These are phyloP conservation scores for Pseudopediastrum boryanum DNA, from an alignment of 139 green algal species.

Conservation along the genomic window DNA sequence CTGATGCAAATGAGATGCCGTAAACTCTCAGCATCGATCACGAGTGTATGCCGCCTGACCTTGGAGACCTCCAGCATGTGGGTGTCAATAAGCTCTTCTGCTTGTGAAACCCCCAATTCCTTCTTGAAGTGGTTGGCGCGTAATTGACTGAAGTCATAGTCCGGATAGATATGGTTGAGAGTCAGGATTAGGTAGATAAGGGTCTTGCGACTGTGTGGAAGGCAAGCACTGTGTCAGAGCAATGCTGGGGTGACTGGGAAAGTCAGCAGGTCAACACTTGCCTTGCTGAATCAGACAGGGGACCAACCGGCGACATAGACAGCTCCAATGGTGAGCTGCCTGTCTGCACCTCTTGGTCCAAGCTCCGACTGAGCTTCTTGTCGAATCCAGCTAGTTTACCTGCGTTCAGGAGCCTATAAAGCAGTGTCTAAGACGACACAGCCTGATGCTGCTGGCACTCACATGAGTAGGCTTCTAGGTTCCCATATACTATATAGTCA, in stretches of 20 bases:
- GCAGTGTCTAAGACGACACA: too few species aligned
- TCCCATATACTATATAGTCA: conserved; percentile 86
- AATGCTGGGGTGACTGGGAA: not conserved
- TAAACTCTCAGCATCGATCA: too few species aligned
- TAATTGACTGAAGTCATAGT: conserved; percentile 95
- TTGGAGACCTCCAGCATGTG: conserved; percentile 88
- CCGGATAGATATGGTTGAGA: conserved; percentile 97
- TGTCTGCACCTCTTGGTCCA: conserved; percentile 90
- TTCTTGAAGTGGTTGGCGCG: conserved; percentile 95
- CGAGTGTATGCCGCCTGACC: conserved; percentile 35
- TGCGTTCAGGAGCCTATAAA: conserved; percentile 55
- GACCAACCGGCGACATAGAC: conserved; percentile 88
- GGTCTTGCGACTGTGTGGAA: conserved; percentile 84
- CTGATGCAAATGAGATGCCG: too few species aligned
- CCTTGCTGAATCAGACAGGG: conserved; percentile 77
- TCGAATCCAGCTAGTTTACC: conserved; percentile 96
- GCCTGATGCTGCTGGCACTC: conserved; percentile 36
- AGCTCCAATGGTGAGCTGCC: conserved; percentile 72
- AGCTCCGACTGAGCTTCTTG: conserved; percentile 93
- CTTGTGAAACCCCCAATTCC: conserved; percentile 63
- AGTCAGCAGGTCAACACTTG: conserved; percentile 24
- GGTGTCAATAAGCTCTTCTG: conserved; percentile 88
- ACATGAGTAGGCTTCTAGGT: conserved; percentile 96
- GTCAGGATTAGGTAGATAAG: conserved; percentile 99
- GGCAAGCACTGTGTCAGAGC: not conserved